phyloP scores from a whole-genome alignment of 2,329 filamentous ascomycete genomes.

The Eutypella sp. region DNA sequence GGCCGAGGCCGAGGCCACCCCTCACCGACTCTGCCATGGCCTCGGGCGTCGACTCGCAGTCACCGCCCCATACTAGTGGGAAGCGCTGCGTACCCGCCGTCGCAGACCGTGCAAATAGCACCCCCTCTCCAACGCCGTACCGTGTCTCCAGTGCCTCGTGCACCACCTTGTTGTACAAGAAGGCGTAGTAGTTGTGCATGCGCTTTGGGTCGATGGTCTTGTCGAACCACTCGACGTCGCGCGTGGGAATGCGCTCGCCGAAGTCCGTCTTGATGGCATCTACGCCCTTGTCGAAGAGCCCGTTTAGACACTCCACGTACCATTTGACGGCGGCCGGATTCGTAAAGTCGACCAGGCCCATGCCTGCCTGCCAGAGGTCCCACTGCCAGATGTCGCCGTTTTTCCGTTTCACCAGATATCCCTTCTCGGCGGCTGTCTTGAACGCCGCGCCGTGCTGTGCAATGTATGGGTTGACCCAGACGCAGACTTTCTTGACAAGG shows the following conservation, averaged over 20 bases:
- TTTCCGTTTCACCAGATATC: conserved; percentile 64
- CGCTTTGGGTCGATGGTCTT: conserved; percentile 50
- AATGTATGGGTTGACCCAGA: conserved; percentile 75
- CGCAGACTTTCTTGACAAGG: conserved; percentile 60
- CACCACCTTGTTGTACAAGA: conserved; percentile 65
- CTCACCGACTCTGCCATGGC: conserved; percentile 68
- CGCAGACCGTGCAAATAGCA: conserved; percentile 62
- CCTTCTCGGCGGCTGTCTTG: conserved; percentile 56
- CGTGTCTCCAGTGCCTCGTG: conserved; percentile 58
- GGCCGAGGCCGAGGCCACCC: conserved; percentile 58
- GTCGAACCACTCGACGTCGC: conserved; percentile 62
- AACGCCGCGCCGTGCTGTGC: conserved; percentile 66
- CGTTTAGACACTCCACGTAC: conserved; percentile 58
- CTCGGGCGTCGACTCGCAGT: conserved; percentile 69
- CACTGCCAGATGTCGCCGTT: conserved; percentile 71
- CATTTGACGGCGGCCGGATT: conserved; percentile 63
- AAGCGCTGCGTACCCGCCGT: conserved; percentile 65
- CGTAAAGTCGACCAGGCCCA: conserved; percentile 70
- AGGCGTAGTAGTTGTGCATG: conserved; percentile 78
- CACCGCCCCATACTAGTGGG: conserved; percentile 68
- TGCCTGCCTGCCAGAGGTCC: conserved; percentile 74
- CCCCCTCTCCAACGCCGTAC: conserved; percentile 48
- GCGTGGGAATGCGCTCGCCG: conserved; percentile 64
- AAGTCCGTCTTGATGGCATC: conserved; percentile 75
- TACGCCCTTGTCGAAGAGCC: conserved; percentile 63